These are phyloP conservation scores for Dioscorea alata DNA, from an alignment of 106 monocot species.

Conservation along the genomic window DNA sequence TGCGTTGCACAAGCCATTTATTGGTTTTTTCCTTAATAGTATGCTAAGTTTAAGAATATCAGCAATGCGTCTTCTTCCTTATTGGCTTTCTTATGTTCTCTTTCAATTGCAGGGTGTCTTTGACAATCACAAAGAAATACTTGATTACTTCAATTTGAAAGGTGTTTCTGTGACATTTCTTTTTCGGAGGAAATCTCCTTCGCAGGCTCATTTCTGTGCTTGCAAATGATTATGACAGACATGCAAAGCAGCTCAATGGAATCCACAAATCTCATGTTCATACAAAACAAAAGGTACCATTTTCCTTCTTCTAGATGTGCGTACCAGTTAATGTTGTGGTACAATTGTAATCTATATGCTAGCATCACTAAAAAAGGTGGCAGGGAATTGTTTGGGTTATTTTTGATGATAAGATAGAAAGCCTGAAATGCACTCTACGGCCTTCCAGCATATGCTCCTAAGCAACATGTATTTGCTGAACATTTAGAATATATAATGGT, in stretches of 20 bases:
- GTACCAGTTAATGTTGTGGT: not conserved
- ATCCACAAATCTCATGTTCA: slow-evolving; percentile 64
- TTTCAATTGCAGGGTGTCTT: slow-evolving; percentile 36
- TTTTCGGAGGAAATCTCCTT: slow-evolving; percentile 51
- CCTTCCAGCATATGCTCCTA: too few species aligned
- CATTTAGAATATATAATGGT: too few species aligned
- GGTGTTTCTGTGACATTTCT: slow-evolving; percentile 53
- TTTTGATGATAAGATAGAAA: too few species aligned
- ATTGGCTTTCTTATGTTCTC: not conserved
- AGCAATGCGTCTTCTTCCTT: not conserved
- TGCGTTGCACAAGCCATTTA: not conserved
- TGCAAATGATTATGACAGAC: slow-evolving; percentile 59
- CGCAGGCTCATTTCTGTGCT: slow-evolving; percentile 43
- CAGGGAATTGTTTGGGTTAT: too few species aligned
- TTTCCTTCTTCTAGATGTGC: not conserved
- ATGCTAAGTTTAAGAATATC: not conserved
- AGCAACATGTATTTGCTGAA: too few species aligned
- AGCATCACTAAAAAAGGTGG: not conserved
- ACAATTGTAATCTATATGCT: not conserved
- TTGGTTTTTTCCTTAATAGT: not conserved
- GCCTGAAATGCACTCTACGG: too few species aligned
- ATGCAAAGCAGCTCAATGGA: slow-evolving; percentile 58
- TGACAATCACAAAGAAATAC: slow-evolving; percentile 30
- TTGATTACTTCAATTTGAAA: slow-evolving; percentile 35
- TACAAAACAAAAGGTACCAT: slow-evolving; percentile 36